A percentile compares a stretch with the other conserved stretches of the same genome.
phyloP scores from a whole-genome alignment of 805 yeast species.

The Nakazawaea ambrosiae region DNA sequence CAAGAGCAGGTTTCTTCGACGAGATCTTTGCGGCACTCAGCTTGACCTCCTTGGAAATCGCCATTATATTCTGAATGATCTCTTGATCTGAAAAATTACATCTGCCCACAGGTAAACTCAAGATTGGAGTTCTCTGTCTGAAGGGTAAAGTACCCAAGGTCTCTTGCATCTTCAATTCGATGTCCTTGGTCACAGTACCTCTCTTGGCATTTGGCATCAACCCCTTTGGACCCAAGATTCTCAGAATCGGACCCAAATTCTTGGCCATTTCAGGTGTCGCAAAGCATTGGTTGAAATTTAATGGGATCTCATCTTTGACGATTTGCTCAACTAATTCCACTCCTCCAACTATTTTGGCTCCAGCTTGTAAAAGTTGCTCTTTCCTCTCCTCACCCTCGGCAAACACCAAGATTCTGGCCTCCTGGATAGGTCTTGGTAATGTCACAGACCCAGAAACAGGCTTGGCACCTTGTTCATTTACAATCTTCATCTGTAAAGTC shows the following conservation, averaged over 20 bases:
- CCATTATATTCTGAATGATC: conserved; percentile 60
- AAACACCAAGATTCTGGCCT: conserved; percentile 60
- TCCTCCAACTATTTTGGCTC: conserved; percentile 70
- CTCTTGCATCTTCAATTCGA: conserved; percentile 42
- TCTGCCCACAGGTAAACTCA: conserved; percentile 68
- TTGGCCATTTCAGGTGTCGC: conserved; percentile 78
- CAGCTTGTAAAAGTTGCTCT: conserved; percentile 46
- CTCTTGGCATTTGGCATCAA: conserved; percentile 82
- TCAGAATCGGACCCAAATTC: conserved; percentile 63
- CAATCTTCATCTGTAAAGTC: conserved; percentile 54
- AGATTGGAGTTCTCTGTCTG: conserved; percentile 59
- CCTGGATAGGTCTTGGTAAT: conserved; percentile 67
- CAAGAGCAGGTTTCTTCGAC: conserved; percentile 56
- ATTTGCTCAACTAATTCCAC: conserved; percentile 59
- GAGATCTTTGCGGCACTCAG: conserved; percentile 48
- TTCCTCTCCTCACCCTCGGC: conserved; percentile 49
- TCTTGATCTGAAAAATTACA: conserved; percentile 74
- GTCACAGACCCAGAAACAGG: conserved; percentile 65
- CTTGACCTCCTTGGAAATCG: conserved; percentile 56
- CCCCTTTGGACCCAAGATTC: conserved; percentile 80
- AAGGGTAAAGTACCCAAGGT: conserved; percentile 68
- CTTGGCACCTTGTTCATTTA: conserved; percentile 71
- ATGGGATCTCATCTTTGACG: conserved; percentile 38
- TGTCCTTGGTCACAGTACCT: conserved; percentile 76
- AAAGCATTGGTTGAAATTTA: conserved; percentile 67